A percentile compares a stretch with the other conserved stretches of the same genome.
phyloP scores from a whole-genome alignment of 2,329 filamentous ascomycete species.

The Didymella exigua region DNA sequence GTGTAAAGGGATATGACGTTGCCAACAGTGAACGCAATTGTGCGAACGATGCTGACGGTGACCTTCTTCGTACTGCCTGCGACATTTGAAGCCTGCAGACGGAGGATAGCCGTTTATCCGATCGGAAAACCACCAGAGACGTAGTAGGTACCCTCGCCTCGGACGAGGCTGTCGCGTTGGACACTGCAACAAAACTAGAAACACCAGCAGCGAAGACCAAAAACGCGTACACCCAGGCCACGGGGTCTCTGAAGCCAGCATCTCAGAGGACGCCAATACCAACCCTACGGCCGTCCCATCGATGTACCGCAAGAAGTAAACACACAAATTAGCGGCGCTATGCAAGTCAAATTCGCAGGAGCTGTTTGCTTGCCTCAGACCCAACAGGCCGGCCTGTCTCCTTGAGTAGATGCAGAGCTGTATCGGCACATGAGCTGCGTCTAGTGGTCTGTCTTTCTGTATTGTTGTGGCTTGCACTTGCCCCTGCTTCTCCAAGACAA shows the following conservation, averaged over 20 bases:
- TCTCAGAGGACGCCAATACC: slow-evolving; percentile 61
- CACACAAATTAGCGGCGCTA: slow-evolving; percentile 59
- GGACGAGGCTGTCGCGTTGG: slow-evolving; percentile 49
- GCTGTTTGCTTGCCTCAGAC: slow-evolving; percentile 10
- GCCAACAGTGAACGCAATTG: slow-evolving; percentile 47
- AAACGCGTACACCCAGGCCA: slow-evolving; percentile 46
- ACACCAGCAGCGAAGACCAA: slow-evolving; percentile 49
- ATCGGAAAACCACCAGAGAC: slow-evolving; percentile 48
- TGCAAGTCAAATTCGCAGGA: slow-evolving; percentile 55
- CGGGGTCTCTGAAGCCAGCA: slow-evolving; percentile 48
- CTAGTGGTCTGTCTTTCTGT: neutral
- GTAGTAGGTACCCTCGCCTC: slow-evolving; percentile 46
- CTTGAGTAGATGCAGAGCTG: slow-evolving; percentile 18
- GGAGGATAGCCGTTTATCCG: slow-evolving; percentile 49
- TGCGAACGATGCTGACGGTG: slow-evolving; percentile 41
- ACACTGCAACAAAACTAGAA: slow-evolving; percentile 48
- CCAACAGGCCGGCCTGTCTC: slow-evolving; percentile 13
- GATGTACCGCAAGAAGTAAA: slow-evolving; percentile 61
- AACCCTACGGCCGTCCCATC: slow-evolving; percentile 63
- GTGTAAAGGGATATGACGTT: slow-evolving; percentile 54
- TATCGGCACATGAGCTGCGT: slow-evolving; percentile 11
- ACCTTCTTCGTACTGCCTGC: slow-evolving; percentile 46
- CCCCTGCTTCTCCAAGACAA: neutral
- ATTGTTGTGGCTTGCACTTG: neutral
- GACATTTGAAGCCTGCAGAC: slow-evolving; percentile 40